A percentile compares a stretch with the other conserved stretches of the same genome.
phyloP scores from a whole-genome alignment of 257 asterid genomes.

The Solanum tacnaense region DNA sequence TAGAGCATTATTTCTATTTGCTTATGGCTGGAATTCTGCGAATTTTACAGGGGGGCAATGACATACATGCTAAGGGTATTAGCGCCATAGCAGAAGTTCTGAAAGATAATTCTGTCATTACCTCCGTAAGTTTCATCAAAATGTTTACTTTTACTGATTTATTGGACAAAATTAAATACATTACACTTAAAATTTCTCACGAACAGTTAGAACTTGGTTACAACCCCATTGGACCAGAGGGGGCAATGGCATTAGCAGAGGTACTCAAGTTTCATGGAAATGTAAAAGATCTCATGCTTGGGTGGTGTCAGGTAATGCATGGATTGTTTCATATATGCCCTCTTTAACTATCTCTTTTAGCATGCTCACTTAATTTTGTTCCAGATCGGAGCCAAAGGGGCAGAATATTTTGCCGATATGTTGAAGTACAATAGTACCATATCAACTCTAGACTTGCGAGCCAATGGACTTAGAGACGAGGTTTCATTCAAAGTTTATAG shows the following conservation, averaged over 20 bases:
- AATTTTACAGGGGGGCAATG: slow-evolving; percentile 81
- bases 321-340: not conserved
- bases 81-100: slow-evolving; percentile 55
- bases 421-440: slow-evolving; percentile 73
- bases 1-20: not conserved
- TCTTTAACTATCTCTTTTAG: slow-evolving; percentile 5
- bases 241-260: slow-evolving; percentile 82
- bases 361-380: not conserved
- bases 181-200: not conserved
- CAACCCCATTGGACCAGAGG: slow-evolving; percentile 94
- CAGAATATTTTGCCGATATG: slow-evolving; percentile 85
- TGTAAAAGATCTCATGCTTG: slow-evolving; percentile 72
- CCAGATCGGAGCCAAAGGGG: slow-evolving; percentile 81
- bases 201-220: slow-evolving; percentile 86
- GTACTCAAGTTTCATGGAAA: slow-evolving; percentile 88
- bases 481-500: slow-evolving; percentile 18
- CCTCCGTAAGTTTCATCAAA: slow-evolving; percentile 47
- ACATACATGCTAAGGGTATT: slow-evolving; percentile 78
- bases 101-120: slow-evolving; percentile 71
- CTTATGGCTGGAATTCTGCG: not conserved
- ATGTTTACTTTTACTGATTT: not conserved
- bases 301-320: slow-evolving; percentile 90
- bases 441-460: slow-evolving; percentile 74
- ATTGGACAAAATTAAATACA: not conserved
- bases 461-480: slow-evolving; percentile 94